A percentile compares a stretch with the other conserved stretches of the same genome.
phyloP scores from a whole-genome alignment of 73 alveolate species.

The Durusdinium trenchii region DNA sequence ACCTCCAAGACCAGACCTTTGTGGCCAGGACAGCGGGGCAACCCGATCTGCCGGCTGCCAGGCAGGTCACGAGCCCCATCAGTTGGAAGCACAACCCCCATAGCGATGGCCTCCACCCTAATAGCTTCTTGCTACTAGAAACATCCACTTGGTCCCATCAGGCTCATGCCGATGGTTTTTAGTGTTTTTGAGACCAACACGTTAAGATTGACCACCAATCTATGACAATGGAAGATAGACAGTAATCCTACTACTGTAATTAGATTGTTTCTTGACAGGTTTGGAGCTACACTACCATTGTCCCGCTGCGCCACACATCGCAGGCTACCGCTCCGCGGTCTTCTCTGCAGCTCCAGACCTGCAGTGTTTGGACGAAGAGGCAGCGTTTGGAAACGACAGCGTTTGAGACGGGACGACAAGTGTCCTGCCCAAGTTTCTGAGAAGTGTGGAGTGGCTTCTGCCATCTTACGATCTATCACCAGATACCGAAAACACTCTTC shows the following conservation, averaged over 20 bases:
- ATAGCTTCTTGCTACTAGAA: too few species aligned
- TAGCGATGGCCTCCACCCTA: neutral
- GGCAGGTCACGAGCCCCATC: neutral
- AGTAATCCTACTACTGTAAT: too few species aligned
- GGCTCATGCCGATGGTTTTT: neutral
- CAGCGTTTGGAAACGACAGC: neutral
- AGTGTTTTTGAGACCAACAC: neutral
- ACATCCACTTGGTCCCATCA: too few species aligned
- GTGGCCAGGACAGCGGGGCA: conserved; percentile 47
- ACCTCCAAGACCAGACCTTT: neutral
- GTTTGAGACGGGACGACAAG: neutral
- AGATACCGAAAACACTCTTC: too few species aligned
- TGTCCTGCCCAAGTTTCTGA: neutral
- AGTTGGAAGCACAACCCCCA: neutral
- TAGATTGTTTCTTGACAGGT: neutral
- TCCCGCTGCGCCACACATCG: too few species aligned
- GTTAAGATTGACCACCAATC: too few species aligned
- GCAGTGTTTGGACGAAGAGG: conserved; percentile 77
- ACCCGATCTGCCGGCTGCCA: conserved; percentile 66
- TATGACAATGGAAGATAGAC: too few species aligned
- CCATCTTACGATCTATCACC: too few species aligned
- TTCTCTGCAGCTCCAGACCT: conserved; percentile 62
- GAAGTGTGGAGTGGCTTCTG: too few species aligned
- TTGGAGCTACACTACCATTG: neutral
- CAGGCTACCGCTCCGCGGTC: conserved; percentile 58